Evolutionary conservation across 2,329 filamentous ascomycete species (phyloP), one percentile per base, ranked within the genome.

Genomic region (Phyllosticta paracitricarpa): DNA sequence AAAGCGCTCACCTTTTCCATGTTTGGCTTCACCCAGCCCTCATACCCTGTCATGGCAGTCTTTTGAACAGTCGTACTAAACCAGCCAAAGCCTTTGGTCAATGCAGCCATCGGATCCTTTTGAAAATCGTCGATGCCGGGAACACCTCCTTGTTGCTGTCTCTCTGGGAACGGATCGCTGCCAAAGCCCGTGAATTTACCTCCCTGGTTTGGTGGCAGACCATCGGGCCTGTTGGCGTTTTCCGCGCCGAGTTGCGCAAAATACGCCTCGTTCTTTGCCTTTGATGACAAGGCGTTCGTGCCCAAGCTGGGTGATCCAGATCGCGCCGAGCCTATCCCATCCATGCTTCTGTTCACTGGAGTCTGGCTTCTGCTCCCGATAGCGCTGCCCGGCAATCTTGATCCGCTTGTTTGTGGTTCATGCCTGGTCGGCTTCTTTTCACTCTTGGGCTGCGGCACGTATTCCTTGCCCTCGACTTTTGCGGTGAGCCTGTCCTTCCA

Each of bases 11-110:
- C 89, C 84, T 91, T 89, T 71, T 90, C 89, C 64, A 94, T 91
- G 28, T 91, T 94, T 9, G 94, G 94, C 76, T 96, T 91, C 59
- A 99, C 90, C 76, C 91, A 97, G 35, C 88, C 85, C 66, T 94
- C 88, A 72, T 97, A 96, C 25, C 97, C 88, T 17, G 85, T 89
- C 79, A 96, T 95, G 48, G 92, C 94, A 65, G 89, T 89, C 80
- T 94, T 96, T 26, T 86, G 86, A 52, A 97, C 91, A 12, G 90
- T 91, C 35, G 85, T 88, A 19, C 91, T 84, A 70, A 97, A 91
- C 91, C 94, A 97, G 8, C 93, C 93, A 69, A 97, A 95, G 0
- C 93, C 89, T 76, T 96, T 97, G 28, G 86, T 91, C 67, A 99
- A 75, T 17, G 93, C 91, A 1, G 84, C 92, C 64, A 97, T 80